Percentiles rank a stretch among this genome's conserved stretches.
phyloP scores from a whole-genome alignment of 1,284 basidiomycete genomes.

The Malassezia psittaci region DNA sequence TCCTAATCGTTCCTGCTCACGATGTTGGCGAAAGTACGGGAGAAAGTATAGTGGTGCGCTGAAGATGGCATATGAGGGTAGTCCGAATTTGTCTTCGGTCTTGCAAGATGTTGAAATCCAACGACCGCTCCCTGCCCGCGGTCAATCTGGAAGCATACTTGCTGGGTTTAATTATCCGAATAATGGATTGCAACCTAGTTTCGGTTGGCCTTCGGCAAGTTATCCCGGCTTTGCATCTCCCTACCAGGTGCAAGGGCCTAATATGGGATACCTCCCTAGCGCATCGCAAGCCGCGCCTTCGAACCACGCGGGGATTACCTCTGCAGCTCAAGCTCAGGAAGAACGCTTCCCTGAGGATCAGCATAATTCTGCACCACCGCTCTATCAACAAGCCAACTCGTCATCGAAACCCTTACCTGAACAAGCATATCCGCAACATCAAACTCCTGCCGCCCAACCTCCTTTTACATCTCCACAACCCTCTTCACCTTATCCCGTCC shows the following conservation, averaged over 20 bases:
- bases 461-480: not conserved
- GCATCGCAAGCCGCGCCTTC: not conserved
- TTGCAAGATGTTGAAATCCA: not conserved
- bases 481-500: not conserved
- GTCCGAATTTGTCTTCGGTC: not conserved
- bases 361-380: slow-evolving; percentile 10
- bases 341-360: slow-evolving; percentile 7
- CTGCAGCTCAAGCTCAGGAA: not conserved
- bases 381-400: not conserved
- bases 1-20: slow-evolving; percentile 4
- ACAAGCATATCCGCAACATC: slow-evolving; percentile 2
- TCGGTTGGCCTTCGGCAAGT: no score
- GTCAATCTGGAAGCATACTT: no score
- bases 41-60: slow-evolving; percentile 3
- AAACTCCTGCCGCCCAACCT: not conserved
- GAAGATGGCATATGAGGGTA: slow-evolving; percentile 9
- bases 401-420: slow-evolving; percentile 3
- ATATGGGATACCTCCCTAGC: no score
- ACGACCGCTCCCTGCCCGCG: not conserved
- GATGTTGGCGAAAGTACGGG: slow-evolving; percentile 18
- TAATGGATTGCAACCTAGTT: no score
- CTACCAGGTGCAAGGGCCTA: no score
- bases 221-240: no score
- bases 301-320: not conserved
- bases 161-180: no score